A percentile compares a stretch with the other conserved stretches of the same genome.
Conservation (phyloP, 2,329 filamentous ascomycete genomes). For the Cladobotryum protrusum region DNA sequence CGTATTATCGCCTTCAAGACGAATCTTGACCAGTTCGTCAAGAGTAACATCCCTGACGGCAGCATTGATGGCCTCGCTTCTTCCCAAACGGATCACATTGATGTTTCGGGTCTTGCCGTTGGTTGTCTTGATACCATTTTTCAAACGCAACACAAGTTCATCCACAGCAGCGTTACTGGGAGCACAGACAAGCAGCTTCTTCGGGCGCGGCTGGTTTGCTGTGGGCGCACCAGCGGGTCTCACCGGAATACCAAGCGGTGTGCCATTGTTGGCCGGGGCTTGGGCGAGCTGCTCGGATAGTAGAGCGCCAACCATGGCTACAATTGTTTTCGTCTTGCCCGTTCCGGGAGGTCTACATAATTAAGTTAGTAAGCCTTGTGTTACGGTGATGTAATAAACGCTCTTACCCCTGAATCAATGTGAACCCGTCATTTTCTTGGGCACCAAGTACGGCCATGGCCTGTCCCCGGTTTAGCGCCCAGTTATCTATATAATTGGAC, state of each 20-base stretch:
- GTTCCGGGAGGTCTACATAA: constrained; percentile 73
- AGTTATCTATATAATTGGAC: constrained; percentile 63
- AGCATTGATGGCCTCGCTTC: constrained; percentile 85
- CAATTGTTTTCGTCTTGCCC: constrained; percentile 96
- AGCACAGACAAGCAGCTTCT: constrained; percentile 94
- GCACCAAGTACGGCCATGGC: constrained; percentile 88
- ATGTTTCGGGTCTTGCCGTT: constrained; percentile 68
- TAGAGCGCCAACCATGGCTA: constrained; percentile 88
- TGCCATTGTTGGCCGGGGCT: constrained; percentile 24
- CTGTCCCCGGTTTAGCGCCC: constrained; percentile 81
- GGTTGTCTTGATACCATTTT: constrained; percentile 73
- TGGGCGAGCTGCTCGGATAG: constrained; percentile 32
- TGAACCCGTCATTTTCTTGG: constrained; percentile 93
- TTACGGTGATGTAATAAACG: too few relatives aligned
- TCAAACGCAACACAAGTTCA: constrained; percentile 88
- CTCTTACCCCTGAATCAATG: constrained; percentile 77
- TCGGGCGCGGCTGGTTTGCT: constrained; percentile 36
- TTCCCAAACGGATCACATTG: constrained; percentile 82
- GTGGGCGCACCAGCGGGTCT: constrained; percentile 20
- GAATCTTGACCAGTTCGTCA: constrained; percentile 79
- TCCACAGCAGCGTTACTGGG: constrained; percentile 98
- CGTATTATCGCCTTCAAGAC: constrained; percentile 56
- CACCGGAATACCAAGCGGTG: constrained; percentile 25
- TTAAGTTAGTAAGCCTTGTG: too few relatives aligned
- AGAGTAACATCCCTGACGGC: constrained; percentile 87